phyloP scores from a whole-genome alignment of 2,329 filamentous ascomycete genomes.

The Trichoderma asperellum region DNA sequence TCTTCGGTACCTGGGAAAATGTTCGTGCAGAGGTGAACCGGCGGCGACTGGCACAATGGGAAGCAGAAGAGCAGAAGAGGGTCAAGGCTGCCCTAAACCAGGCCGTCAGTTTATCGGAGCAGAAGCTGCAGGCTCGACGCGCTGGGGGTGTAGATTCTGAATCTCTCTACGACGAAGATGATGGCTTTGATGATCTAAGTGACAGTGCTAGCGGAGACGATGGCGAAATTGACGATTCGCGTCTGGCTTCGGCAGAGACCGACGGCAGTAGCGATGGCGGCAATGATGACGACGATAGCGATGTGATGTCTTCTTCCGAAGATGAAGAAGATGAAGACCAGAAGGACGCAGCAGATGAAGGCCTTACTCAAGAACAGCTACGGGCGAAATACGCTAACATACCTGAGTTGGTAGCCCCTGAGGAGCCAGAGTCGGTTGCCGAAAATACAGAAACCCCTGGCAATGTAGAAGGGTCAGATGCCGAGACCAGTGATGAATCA shows the following conservation, averaged over 20 bases:
- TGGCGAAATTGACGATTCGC: slow-evolving; percentile 41
- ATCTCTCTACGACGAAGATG: slow-evolving; percentile 49
- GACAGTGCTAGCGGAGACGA: slow-evolving; percentile 50
- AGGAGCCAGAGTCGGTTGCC: slow-evolving; percentile 34
- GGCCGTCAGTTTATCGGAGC: slow-evolving; percentile 72
- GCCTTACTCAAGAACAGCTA: slow-evolving; percentile 70
- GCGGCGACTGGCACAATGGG: slow-evolving; percentile 63
- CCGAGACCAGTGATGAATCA: slow-evolving; percentile 65
- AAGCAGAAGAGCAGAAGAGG: slow-evolving; percentile 65
- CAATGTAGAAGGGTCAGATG: slow-evolving; percentile 36
- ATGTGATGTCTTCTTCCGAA: slow-evolving; percentile 64
- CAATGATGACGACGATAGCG: slow-evolving; percentile 46
- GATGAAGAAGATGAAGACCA: slow-evolving; percentile 65
- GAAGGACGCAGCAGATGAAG: slow-evolving; percentile 61
- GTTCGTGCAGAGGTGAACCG: slow-evolving; percentile 65
- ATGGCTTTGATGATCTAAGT: slow-evolving; percentile 52
- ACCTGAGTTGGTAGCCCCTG: slow-evolving; percentile 50
- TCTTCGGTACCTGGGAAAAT: slow-evolving; percentile 66
- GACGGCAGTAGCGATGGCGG: slow-evolving; percentile 36
- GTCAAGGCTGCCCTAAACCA: slow-evolving; percentile 72
- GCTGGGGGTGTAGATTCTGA: slow-evolving; percentile 58
- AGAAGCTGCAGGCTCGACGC: slow-evolving; percentile 66
- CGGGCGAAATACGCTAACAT: slow-evolving; percentile 70
- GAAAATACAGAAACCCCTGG: slow-evolving; percentile 35
- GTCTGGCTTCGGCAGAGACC: slow-evolving; percentile 42